A percentile compares a stretch with the other conserved stretches of the same genome.
Evolutionary conservation across 345 rosid species (phyloP).

Genomic region (Acer campestre): DNA sequence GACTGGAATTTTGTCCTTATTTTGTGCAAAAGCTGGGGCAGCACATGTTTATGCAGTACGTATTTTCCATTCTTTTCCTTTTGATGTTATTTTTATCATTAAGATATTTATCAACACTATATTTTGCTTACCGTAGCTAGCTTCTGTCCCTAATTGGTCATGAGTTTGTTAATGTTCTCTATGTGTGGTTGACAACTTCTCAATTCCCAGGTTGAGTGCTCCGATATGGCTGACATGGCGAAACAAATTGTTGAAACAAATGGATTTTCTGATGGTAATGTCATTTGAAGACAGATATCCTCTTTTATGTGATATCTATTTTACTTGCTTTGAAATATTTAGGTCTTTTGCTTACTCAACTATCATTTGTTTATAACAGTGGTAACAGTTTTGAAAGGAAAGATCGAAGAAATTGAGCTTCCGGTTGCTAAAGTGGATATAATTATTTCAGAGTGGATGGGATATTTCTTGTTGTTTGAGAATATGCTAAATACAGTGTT

Average conservation of each 20-base stretch:
- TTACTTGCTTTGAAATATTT: background rate
- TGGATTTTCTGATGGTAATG: conserved; percentile 80
- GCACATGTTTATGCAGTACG: conserved; percentile 90
- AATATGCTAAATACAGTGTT: conserved; percentile 91
- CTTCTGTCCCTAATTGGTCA: background rate
- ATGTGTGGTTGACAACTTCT: conserved; percentile 13
- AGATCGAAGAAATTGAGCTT: conserved; percentile 93
- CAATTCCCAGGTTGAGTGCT: conserved; percentile 74
- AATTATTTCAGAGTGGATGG: conserved; percentile 99
- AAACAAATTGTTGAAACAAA: conserved; percentile 84
- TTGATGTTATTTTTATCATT: background rate
- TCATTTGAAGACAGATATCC: background rate
- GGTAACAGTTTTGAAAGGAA: conserved; percentile 94
- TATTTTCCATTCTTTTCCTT: conserved; percentile 2
- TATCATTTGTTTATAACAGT: conserved; percentile 43
- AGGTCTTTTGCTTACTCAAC: background rate
- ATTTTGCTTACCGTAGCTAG: background rate
- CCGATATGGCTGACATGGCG: conserved; percentile 95
- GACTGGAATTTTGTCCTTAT: conserved; percentile 91
- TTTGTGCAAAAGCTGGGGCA: conserved; percentile 98
- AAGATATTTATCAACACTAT: background rate
- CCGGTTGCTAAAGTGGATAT: conserved; percentile 90
- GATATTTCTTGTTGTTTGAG: conserved; percentile 92
- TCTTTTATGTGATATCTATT: background rate
- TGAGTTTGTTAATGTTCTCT: background rate